Percentiles rank a stretch among this genome's conserved stretches.
phyloP scores from a whole-genome alignment of 305 asterid genomes.

The Rubia balearica region DNA sequence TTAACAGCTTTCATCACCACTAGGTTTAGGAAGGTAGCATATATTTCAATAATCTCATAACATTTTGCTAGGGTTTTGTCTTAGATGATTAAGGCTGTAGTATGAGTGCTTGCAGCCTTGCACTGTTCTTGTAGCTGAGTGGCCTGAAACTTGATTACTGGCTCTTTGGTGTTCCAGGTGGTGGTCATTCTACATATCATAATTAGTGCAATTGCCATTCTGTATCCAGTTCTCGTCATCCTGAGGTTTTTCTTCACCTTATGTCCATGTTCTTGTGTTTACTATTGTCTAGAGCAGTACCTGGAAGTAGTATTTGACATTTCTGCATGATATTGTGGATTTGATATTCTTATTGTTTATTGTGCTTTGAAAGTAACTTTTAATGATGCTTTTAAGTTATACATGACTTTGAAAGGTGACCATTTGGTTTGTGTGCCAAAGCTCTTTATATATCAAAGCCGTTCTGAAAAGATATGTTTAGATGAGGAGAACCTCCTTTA shows the following conservation, averaged over 20 bases:
- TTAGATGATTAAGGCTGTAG: neutral
- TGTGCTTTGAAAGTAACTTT: neutral
- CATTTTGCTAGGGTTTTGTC: neutral
- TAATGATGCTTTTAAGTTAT: neutral
- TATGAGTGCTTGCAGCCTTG: neutral
- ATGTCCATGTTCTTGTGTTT: neutral
- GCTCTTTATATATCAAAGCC: neutral
- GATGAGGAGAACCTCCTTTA: neutral
- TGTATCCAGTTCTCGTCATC: constrained; percentile 83
- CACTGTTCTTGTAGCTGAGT: neutral
- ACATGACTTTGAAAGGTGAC: neutral
- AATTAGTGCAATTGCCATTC: constrained; percentile 49
- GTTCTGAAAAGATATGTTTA: neutral
- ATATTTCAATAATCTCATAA: neutral
- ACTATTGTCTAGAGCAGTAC: neutral
- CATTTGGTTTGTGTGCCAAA: neutral
- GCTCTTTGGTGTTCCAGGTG: constrained; percentile 43
- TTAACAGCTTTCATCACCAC: neutral
- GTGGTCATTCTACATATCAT: constrained; percentile 57
- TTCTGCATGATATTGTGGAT: neutral
- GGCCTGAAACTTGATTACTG: neutral
- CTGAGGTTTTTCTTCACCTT: constrained; percentile 58
- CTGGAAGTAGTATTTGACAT: neutral
- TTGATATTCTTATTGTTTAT: neutral
- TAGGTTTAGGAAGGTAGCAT: neutral